Percentiles rank a stretch among this genome's conserved stretches.
Evolutionary conservation across 2,329 filamentous ascomycete species (phyloP).

Genomic region (Furcasterigmium furcatum): DNA sequence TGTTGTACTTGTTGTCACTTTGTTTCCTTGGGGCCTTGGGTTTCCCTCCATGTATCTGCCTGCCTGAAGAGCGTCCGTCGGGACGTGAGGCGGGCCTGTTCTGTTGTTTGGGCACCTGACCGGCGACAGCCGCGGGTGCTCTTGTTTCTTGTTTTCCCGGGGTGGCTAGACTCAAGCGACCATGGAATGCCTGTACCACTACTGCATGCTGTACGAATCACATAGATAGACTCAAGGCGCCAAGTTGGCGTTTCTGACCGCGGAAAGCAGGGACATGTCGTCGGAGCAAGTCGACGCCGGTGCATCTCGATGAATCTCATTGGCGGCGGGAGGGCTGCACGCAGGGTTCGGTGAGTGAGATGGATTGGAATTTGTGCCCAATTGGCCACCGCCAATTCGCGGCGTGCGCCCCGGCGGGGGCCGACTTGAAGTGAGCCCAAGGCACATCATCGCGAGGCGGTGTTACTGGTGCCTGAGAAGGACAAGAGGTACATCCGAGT

Average conservation of each 20-base stretch:
- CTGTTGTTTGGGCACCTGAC: neutral
- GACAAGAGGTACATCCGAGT: neutral
- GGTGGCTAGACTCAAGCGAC: neutral
- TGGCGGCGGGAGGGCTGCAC: neutral
- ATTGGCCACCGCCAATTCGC: constrained; percentile 4
- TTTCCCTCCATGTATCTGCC: too few species aligned
- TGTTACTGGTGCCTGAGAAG: neutral
- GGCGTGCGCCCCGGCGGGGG: too few species aligned
- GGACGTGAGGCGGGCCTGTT: too few species aligned
- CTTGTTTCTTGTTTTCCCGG: neutral
- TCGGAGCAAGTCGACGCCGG: neutral
- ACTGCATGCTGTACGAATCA: neutral
- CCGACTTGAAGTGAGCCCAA: too few species aligned
- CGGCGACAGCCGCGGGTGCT: too few species aligned
- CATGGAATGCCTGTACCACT: neutral
- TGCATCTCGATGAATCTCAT: neutral
- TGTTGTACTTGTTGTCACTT: constrained; percentile 2
- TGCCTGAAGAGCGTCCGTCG: too few species aligned
- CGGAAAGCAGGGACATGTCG: constrained; percentile 1
- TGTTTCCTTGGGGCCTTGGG: constrained; percentile 3
- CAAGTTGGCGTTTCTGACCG: neutral
- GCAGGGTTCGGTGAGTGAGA: neutral
- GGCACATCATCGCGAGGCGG: neutral
- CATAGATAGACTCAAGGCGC: neutral
- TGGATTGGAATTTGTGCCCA: constrained; percentile 1